Base-by-base conservation (phyloP, 192 early-diverging fungal genomes). In the Podila minutissima region DNA sequence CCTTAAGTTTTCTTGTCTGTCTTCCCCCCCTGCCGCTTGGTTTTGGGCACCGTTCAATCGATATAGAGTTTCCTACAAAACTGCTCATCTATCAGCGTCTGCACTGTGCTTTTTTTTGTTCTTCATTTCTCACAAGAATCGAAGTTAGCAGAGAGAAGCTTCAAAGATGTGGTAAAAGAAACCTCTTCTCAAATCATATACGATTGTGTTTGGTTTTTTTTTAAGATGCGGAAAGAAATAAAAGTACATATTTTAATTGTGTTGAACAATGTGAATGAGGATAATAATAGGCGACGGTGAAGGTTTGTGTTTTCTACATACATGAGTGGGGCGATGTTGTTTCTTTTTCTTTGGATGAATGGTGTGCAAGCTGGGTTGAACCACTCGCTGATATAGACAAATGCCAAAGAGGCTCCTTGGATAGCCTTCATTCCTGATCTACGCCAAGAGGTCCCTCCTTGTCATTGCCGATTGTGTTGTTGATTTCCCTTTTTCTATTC, bases 161-260 rank as follows among this genome's bases (percentile, higher is more conserved):
- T 29, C 29, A 29, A 3, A 29, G 29, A 29, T 29, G 29, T 29
- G 29, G 29, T 29, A 29, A 29, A 29, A 29, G 29, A 3, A 29
- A 29, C 3, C 29, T 29, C 1, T 3, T 3, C 29, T 29, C 1
- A 3, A 29, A 29, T 29, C 29, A 29, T 29, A 29, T 29, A 29
- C 29, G 3, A 29, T 29, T 29, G 29, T 3, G 29, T 29, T 29
- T 29, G 3, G 29, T 29, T 33, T 33, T 33, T 32, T 31, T 28
- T 33, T 61, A 19, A 35, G 17, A 31, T 35, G 35, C 31, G 59
- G 64, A 59, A 58, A 46, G 41, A 68, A 69, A 57, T 79, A 79
- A 79, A 79, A 79, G 76, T 79, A 79, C 76, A 79, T 79, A 55
- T n/a, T 55, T 55, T 67, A 72, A 79, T 79, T 79, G 76, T 79